Evolutionary conservation across 805 yeast genomes (phyloP).

Genomic region (Spathaspora passalidarum): DNA sequence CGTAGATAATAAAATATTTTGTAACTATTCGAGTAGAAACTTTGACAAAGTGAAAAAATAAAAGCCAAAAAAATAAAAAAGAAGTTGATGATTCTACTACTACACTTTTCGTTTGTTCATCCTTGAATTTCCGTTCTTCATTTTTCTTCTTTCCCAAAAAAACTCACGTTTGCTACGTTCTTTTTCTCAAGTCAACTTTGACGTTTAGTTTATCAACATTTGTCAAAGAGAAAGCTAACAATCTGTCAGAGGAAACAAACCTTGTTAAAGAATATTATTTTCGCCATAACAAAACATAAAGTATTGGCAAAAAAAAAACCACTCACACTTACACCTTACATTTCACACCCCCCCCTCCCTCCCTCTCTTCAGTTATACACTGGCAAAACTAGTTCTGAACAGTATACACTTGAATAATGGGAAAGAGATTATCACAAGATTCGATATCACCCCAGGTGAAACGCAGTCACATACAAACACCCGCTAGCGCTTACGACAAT

Average conservation of each 20-base stretch:
- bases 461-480: constrained; percentile 1
- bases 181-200: background rate
- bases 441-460: background rate
- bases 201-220: background rate
- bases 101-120: background rate
- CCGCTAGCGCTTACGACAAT: constrained; percentile 12
- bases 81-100: constrained; percentile 2
- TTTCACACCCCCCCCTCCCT: background rate
- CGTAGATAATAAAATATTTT: constrained; percentile 1
- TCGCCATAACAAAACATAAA: background rate
- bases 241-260: background rate
- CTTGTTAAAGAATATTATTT: background rate
- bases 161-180: background rate
- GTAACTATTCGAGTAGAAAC: constrained; percentile 1
- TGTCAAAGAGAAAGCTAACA: background rate
- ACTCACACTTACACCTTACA: background rate
- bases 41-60: constrained; percentile 1
- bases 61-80: background rate
- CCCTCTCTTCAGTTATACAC: background rate
- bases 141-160: constrained; percentile 1
- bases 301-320: background rate
- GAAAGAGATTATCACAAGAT: background rate
- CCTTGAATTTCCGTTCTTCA: constrained; percentile 3
- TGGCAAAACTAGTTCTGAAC: background rate
- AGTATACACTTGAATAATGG: background rate